Percentiles rank a stretch among this genome's conserved stretches.
Evolutionary conservation across 139 green algal species (phyloP).

Genomic region (Eudorina sp.): DNA sequence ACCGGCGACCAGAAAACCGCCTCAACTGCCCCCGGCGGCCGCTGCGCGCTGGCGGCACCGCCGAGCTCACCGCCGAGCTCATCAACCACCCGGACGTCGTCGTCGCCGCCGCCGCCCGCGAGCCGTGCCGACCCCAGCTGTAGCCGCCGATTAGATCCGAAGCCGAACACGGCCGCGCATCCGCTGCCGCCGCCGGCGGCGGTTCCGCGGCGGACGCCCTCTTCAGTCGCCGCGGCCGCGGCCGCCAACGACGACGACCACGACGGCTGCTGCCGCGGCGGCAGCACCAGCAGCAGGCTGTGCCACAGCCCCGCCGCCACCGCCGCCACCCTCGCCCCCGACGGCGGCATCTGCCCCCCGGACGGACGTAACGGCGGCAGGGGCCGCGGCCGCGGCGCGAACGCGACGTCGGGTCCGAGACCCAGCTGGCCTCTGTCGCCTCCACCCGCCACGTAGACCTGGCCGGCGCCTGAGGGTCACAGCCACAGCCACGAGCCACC

Average conservation of each 20-base stretch:
- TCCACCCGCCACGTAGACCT: not conserved
- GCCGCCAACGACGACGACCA: not conserved
- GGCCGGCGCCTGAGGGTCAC: not conserved
- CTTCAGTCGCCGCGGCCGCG: not conserved
- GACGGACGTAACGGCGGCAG: not conserved
- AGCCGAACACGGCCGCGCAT: not conserved
- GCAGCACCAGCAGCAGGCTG: not conserved
- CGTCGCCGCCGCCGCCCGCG: not conserved
- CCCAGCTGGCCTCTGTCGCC: constrained; percentile 3
- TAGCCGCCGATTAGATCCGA: not conserved
- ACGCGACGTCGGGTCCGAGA: not conserved
- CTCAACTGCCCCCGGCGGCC: no score
- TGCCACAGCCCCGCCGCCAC: constrained; percentile 11
- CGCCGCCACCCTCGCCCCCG: not conserved
- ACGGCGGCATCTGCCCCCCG: not conserved
- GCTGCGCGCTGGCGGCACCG: no score
- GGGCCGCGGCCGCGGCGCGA: not conserved
- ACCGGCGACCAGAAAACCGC: no score
- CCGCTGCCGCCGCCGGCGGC: not conserved
- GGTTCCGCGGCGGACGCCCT: not conserved
- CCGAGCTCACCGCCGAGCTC: no score
- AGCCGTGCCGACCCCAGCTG: not conserved
- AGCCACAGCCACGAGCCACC: no score
- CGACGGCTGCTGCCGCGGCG: not conserved
- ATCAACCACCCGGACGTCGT: no score